Conservation (phyloP, 805 yeast genomes). For the Blastobotrys attinorum region DNA sequence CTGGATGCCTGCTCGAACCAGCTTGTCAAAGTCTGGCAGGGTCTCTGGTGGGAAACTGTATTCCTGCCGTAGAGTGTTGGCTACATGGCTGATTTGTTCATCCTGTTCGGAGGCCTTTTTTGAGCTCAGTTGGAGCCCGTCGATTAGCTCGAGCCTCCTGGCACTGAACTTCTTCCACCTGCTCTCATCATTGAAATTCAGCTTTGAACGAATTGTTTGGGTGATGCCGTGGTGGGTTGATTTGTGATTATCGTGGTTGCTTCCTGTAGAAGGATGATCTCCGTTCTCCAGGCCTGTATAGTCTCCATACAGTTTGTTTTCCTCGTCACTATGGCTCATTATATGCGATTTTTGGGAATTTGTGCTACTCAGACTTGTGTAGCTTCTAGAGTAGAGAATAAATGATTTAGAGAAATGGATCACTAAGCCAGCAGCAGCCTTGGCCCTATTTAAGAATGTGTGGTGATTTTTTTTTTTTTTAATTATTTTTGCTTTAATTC, state of each 20-base stretch:
- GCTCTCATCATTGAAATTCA: conserved; percentile 72
- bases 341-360: too few species aligned
- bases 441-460: too few species aligned
- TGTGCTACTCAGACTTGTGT: too few species aligned
- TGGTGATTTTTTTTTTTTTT: too few species aligned
- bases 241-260: background rate
- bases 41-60: conserved; percentile 58
- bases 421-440: too few species aligned
- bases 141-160: conserved; percentile 81
- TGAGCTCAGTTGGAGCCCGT: conserved; percentile 51
- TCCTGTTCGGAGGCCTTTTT: conserved; percentile 93
- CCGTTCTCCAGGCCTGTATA: too few species aligned
- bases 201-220: conserved; percentile 47
- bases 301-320: too few species aligned
- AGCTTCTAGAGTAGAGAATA: too few species aligned
- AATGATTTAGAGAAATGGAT: too few species aligned
- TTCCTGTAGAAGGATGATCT: too few species aligned
- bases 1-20: conserved; percentile 90
- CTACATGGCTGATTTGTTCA: conserved; percentile 67
- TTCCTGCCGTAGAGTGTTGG: conserved; percentile 67
- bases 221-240: conserved; percentile 37
- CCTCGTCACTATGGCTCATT: too few species aligned
- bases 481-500: too few species aligned
- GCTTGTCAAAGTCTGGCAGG: conserved; percentile 70
- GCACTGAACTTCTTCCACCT: conserved; percentile 90